A percentile compares a stretch with the other conserved stretches of the same genome.
Conservation (phyloP, 768 basidiomycete genomes). For the Kwoniella botswanensis region DNA sequence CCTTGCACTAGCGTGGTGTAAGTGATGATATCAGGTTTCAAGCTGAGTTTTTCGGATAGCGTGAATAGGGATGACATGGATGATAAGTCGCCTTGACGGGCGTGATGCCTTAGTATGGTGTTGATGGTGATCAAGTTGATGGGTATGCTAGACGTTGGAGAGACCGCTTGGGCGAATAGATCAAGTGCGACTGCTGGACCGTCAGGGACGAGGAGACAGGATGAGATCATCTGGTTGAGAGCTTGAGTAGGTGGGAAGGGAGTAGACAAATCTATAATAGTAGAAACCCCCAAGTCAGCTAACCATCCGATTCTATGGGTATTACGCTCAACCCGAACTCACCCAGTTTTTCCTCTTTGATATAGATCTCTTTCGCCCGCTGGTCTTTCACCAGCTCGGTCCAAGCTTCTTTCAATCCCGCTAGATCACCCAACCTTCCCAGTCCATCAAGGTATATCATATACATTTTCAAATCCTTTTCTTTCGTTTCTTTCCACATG, state of each 20-base stretch:
- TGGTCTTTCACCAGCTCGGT: conserved; percentile 53
- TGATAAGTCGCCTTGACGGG: conserved; percentile 68
- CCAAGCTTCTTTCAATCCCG: conserved; percentile 61
- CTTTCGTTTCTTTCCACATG: conserved; percentile 67
- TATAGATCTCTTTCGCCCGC: conserved; percentile 46
- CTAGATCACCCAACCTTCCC: conserved; percentile 67
- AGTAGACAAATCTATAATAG: neutral
- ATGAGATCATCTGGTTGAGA: conserved; percentile 77
- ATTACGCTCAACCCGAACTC: conserved; percentile 2
- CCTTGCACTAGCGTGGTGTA: conserved; percentile 85
- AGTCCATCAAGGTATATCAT: conserved; percentile 70
- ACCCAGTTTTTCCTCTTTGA: conserved; percentile 28
- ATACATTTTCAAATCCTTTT: conserved; percentile 71
- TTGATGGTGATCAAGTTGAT: conserved; percentile 82
- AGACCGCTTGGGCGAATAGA: conserved; percentile 60
- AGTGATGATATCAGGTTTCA: conserved; percentile 79
- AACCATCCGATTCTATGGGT: neutral
- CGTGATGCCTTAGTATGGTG: conserved; percentile 73
- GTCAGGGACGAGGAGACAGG: conserved; percentile 63
- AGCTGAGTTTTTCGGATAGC: conserved; percentile 64
- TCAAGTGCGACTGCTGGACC: conserved; percentile 57
- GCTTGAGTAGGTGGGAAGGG: conserved; percentile 48
- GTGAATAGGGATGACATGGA: conserved; percentile 67
- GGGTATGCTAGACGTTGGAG: conserved; percentile 62
- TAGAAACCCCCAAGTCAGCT: neutral